Evolutionary conservation across 768 basidiomycete species (phyloP).

Genomic region (Lactarius evosmus): DNA sequence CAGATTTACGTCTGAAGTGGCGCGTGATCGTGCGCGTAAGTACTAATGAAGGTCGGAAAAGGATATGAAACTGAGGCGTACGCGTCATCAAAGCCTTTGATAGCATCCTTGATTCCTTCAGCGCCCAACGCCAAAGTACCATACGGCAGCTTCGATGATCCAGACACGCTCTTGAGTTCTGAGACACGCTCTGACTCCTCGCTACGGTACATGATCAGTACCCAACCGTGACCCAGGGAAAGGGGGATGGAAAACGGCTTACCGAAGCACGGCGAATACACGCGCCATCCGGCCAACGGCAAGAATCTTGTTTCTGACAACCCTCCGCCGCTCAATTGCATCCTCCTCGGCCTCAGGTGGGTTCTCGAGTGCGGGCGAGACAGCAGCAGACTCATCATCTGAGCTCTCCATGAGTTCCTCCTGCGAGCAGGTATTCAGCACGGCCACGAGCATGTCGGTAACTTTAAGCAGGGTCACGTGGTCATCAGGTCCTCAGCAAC

Average conservation of each 20-base stretch:
- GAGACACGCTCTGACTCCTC: conserved; percentile 98
- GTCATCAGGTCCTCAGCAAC: conserved; percentile 3
- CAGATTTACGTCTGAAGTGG: conserved; percentile 76
- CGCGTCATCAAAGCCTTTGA: conserved; percentile 94
- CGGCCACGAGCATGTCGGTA: conserved; percentile 97
- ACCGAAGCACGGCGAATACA: conserved; percentile 95
- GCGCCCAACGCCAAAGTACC: conserved; percentile 82
- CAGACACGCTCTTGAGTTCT: conserved; percentile 89
- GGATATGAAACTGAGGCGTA: conserved; percentile 43
- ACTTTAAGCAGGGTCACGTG: conserved; percentile 46
- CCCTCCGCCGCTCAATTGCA: conserved; percentile 70
- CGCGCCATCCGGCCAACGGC: conserved; percentile 95
- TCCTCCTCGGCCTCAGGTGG: conserved; percentile 44
- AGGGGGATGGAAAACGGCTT: conserved; percentile 31
- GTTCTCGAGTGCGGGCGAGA: conserved; percentile 34
- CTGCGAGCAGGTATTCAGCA: conserved; percentile 94
- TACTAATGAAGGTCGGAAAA: background rate
- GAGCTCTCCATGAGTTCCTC: conserved; percentile 88
- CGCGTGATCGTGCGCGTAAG: conserved; percentile 2
- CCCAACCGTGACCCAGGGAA: background rate
- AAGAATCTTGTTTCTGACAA: conserved; percentile 98
- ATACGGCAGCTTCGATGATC: conserved; percentile 73
- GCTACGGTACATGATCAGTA: conserved; percentile 42
- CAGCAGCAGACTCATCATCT: conserved; percentile 45
- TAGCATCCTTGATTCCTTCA: conserved; percentile 94